Conservation (phyloP, 345 rosid species). For the Arabidopsis suecica region DNA sequence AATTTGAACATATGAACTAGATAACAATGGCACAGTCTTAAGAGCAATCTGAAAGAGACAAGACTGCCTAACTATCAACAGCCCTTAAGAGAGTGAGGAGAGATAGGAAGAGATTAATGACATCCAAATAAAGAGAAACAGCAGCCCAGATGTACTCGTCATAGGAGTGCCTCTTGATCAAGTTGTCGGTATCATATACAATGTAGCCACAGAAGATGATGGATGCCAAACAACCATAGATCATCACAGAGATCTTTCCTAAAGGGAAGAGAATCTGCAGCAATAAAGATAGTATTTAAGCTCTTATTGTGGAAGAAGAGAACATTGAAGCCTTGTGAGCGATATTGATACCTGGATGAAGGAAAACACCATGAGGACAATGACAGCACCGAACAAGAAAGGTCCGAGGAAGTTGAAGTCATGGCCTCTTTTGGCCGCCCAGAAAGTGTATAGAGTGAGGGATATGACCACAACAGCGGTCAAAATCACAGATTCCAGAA, state of each 20-base stretch:
- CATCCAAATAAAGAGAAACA: conserved; percentile 63
- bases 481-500: conserved; percentile 78
- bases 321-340: too few species aligned
- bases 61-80: conserved; percentile 33
- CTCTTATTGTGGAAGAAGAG: neutral
- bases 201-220: conserved; percentile 89
- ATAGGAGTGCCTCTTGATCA: conserved; percentile 79
- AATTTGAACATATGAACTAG: conserved; percentile 3
- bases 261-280: conserved; percentile 77
- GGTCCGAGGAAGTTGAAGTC: conserved; percentile 94
- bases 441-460: conserved; percentile 90
- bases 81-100: conserved; percentile 48
- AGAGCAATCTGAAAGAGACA: neutral
- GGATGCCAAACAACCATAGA: conserved; percentile 78
- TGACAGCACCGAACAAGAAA: conserved; percentile 78
- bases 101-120: conserved; percentile 70
- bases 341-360: conserved; percentile 65
- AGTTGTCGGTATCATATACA: conserved; percentile 79
- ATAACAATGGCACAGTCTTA: neutral
- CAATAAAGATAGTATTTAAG: conserved; percentile 9
- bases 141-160: conserved; percentile 81
- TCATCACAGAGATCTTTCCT: conserved; percentile 76
- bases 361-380: conserved; percentile 69
- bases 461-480: conserved; percentile 73
- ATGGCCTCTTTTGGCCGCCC: conserved; percentile 92